phyloP scores from a whole-genome alignment of 176 grass and related monocot genomes.

The Hyparrhenia diplandra region DNA sequence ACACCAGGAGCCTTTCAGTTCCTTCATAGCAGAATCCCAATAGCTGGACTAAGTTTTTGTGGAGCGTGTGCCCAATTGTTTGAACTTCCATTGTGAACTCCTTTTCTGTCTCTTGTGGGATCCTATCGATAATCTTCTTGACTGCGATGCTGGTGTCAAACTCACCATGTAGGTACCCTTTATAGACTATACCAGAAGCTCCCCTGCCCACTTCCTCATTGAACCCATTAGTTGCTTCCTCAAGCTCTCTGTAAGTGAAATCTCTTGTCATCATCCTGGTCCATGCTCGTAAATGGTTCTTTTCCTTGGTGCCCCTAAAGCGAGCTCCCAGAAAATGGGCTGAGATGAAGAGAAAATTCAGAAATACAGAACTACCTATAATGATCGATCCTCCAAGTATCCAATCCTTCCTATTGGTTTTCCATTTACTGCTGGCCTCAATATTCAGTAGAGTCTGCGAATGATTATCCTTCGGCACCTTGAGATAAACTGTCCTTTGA shows the following conservation, averaged over 20 bases:
- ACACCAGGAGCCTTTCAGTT: constrained; percentile 5
- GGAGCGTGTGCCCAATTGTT: constrained; percentile 5
- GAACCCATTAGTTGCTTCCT: constrained; percentile 3
- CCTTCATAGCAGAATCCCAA: constrained; percentile 6
- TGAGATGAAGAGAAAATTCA: background rate
- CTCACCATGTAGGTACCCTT: background rate
- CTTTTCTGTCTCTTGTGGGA: constrained; percentile 1
- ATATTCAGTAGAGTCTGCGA: background rate
- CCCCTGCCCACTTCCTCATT: constrained; percentile 1
- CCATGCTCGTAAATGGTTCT: background rate
- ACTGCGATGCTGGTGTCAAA: constrained; percentile 1
- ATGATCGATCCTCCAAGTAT: background rate
- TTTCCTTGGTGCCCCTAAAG: background rate
- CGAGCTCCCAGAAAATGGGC: background rate
- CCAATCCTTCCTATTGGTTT: constrained; percentile 2
- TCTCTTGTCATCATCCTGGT: background rate
- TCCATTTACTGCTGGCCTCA: background rate
- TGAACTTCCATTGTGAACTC: constrained; percentile 1
- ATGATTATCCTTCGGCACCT: background rate
- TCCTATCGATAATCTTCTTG: background rate
- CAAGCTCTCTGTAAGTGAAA: constrained; percentile 4
- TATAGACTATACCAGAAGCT: constrained; percentile 6
- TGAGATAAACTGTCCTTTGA: background rate
- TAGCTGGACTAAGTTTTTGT: background rate
- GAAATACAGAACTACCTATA: background rate